Evolutionary conservation across 2,329 filamentous ascomycete genomes (phyloP).

Genomic region (Aphanoascus verrucosus): DNA sequence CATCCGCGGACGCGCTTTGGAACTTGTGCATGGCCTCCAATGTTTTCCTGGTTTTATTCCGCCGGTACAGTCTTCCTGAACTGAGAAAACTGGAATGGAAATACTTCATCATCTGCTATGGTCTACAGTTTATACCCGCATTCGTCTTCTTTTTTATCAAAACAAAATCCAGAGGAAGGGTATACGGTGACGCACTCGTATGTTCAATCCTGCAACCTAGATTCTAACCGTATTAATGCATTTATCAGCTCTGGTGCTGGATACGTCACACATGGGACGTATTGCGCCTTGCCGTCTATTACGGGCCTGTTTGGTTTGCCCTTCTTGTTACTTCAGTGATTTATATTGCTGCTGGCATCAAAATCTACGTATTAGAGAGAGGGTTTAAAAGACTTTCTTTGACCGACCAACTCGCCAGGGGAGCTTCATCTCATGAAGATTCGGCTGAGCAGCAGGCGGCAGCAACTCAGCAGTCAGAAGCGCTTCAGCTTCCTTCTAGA

Average conservation of each 20-base stretch:
- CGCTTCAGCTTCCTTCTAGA: background rate
- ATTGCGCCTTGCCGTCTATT: conserved; percentile 64
- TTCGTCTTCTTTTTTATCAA: conserved; percentile 57
- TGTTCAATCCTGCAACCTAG: conserved; percentile 16
- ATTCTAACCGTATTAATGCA: background rate
- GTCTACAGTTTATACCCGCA: conserved; percentile 58
- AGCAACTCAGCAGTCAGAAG: background rate
- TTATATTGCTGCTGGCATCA: conserved; percentile 32
- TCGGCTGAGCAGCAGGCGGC: background rate
- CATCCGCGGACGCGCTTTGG: conserved; percentile 66
- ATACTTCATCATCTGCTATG: conserved; percentile 62
- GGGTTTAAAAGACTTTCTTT: background rate
- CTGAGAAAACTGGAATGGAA: conserved; percentile 59
- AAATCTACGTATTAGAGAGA: conserved; percentile 40
- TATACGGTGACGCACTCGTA: conserved; percentile 63
- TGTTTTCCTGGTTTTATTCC: conserved; percentile 71
- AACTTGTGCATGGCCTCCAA: conserved; percentile 74
- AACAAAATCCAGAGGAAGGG: conserved; percentile 41
- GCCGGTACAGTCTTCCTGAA: conserved; percentile 54
- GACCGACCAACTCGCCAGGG: background rate
- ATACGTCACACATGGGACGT: conserved; percentile 55
- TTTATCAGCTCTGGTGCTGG: conserved; percentile 69
- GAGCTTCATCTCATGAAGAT: background rate
- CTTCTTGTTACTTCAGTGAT: conserved; percentile 33
- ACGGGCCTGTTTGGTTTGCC: conserved; percentile 41